These are phyloP conservation scores for Ophiostoma sp. DNA, from an alignment of 2,329 filamentous ascomycete genomes.

Conservation along the genomic window DNA sequence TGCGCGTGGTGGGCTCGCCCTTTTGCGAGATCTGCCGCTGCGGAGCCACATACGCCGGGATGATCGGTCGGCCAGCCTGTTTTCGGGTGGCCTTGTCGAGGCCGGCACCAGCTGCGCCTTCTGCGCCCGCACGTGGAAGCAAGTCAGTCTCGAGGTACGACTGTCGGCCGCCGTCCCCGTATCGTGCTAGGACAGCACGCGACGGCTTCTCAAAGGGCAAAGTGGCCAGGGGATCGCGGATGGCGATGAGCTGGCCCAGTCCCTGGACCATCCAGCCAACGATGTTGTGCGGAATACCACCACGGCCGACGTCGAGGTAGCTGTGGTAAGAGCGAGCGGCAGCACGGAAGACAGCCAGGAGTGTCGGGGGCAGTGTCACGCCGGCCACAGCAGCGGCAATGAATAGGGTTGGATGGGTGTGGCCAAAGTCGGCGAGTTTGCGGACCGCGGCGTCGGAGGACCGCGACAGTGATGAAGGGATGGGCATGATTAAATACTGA, in stretches of 20 bases:
- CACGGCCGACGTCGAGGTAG: constrained; percentile 34
- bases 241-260: constrained; percentile 31
- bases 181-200: constrained; percentile 26
- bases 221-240: constrained; percentile 33
- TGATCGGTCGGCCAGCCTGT: background rate
- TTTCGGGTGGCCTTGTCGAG: no score
- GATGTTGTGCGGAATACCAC: constrained; percentile 41
- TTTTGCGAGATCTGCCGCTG: constrained; percentile 4
- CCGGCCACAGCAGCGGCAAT: background rate
- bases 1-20: background rate
- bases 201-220: constrained; percentile 29
- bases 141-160: background rate
- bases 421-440: constrained; percentile 2
- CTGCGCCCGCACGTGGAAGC: background rate
- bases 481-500: background rate
- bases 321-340: background rate
- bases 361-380: background rate
- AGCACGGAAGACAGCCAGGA: background rate
- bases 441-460: background rate
- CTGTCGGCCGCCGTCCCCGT: constrained; percentile 23
- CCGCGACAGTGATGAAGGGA: background rate
- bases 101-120: no score
- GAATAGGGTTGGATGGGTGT: background rate
- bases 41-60: background rate
- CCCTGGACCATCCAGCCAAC: constrained; percentile 39